Percentiles rank a stretch among this genome's conserved stretches.
Conservation (phyloP, 352 stramenopile species). For the Globisporangium okanoganense region DNA sequence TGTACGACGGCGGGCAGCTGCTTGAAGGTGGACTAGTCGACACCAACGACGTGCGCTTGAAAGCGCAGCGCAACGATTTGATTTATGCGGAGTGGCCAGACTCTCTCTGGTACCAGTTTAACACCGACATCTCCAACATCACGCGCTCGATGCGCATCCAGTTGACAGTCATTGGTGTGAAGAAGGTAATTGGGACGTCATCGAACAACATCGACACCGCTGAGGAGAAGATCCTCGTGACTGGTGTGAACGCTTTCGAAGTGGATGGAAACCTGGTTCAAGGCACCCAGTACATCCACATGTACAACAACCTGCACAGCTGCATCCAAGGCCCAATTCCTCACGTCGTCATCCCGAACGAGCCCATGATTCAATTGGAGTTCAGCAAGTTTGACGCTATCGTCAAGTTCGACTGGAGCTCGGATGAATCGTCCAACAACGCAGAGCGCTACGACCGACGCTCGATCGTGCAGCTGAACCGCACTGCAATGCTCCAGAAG, state of each 20-base stretch:
- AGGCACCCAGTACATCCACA: slow-evolving; percentile 67
- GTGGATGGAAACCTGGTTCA: slow-evolving; percentile 67
- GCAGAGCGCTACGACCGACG: slow-evolving; percentile 39
- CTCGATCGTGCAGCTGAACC: slow-evolving; percentile 50
- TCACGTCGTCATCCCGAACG: slow-evolving; percentile 61
- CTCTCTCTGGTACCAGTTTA: slow-evolving; percentile 77
- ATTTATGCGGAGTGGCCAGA: slow-evolving; percentile 74
- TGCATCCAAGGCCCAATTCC: slow-evolving; percentile 69
- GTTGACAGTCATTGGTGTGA: slow-evolving; percentile 67
- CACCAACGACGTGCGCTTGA: slow-evolving; percentile 65
- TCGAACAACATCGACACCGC: slow-evolving; percentile 30
- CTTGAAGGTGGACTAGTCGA: slow-evolving; percentile 69
- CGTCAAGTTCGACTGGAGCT: slow-evolving; percentile 78
- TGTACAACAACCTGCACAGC: slow-evolving; percentile 79
- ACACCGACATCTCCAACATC: slow-evolving; percentile 64
- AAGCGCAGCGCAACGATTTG: slow-evolving; percentile 65
- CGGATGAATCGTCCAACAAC: slow-evolving; percentile 17
- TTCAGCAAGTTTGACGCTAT: slow-evolving; percentile 54
- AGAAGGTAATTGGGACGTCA: slow-evolving; percentile 51
- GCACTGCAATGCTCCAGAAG: slow-evolving; percentile 62
- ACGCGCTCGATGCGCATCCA: slow-evolving; percentile 74
- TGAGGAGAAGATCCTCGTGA: slow-evolving; percentile 77
- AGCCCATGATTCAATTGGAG: slow-evolving; percentile 70
- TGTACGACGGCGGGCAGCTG: slow-evolving; percentile 72
- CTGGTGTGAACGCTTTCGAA: slow-evolving; percentile 79